Evolutionary conservation across 208 protist genomes (phyloP).

Genomic region (Trypanosoma rangeli): DNA sequence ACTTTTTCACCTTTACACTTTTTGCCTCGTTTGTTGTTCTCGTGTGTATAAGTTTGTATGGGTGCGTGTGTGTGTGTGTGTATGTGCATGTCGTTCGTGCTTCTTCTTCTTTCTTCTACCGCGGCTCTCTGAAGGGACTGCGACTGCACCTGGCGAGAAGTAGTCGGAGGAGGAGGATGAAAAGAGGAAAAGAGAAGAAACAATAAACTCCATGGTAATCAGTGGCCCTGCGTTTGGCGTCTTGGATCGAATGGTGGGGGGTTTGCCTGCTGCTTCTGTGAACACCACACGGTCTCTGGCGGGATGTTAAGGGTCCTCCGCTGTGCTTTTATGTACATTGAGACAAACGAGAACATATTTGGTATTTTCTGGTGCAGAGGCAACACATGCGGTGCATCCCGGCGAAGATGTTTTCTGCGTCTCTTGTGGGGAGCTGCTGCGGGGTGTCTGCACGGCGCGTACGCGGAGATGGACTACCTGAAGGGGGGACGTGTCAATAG

Average conservation of each 20-base stretch:
- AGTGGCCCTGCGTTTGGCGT: not conserved
- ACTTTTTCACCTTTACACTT: not conserved
- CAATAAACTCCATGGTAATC: not conserved
- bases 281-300: not conserved
- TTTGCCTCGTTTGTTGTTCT: not conserved
- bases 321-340: no score
- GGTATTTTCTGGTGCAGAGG: no score
- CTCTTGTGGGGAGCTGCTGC: no score
- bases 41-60: not conserved
- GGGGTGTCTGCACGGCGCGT: no score
- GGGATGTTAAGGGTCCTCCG: not conserved
- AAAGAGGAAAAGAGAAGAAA: not conserved
- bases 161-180: not conserved
- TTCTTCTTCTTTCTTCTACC: not conserved
- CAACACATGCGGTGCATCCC: no score
- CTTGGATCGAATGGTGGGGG: not conserved
- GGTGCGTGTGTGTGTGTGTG: not conserved
- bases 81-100: conserved; percentile 7
- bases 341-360: no score
- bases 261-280: no score
- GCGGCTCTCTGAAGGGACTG: not conserved
- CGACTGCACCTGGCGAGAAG: not conserved
- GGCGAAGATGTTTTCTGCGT: no score
- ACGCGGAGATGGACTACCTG: no score
- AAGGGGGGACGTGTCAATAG: no score